Conservation (phyloP, 331 rosid species). For the Arachis monticola region DNA sequence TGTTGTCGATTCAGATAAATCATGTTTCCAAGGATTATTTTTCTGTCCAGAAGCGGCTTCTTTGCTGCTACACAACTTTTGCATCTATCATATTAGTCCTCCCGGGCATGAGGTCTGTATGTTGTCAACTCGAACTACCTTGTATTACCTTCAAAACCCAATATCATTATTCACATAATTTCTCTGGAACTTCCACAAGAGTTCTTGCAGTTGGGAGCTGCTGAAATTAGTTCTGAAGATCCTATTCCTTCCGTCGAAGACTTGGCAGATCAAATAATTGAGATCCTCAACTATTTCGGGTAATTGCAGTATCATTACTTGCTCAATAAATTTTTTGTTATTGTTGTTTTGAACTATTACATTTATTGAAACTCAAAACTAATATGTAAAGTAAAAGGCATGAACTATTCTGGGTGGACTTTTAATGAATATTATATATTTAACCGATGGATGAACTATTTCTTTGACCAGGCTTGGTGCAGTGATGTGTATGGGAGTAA, state of each 20-base stretch:
- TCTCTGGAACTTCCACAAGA: conserved; percentile 69
- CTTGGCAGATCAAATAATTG: conserved; percentile 83
- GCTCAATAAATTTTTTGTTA: neutral
- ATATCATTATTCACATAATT: conserved; percentile 57
- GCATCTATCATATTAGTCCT: conserved; percentile 93
- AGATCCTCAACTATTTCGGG: conserved; percentile 87
- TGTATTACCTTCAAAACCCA: conserved; percentile 35
- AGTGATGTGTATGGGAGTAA: conserved; percentile 99
- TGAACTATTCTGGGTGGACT: conserved; percentile 19
- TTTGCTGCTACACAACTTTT: conserved; percentile 92
- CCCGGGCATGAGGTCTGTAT: conserved; percentile 96
- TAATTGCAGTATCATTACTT: conserved; percentile 30
- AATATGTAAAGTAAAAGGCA: conserved; percentile 3
- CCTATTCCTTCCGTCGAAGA: conserved; percentile 73
- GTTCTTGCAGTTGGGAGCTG: conserved; percentile 96
- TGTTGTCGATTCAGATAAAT: conserved; percentile 64
- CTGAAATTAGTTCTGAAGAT: conserved; percentile 66
- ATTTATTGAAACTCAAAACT: conserved; percentile 18
- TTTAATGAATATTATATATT: conserved; percentile 17
- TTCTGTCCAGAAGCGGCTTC: conserved; percentile 95
- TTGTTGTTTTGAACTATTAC: neutral
- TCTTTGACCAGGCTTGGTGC: conserved; percentile 80
- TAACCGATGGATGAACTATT: conserved; percentile 36
- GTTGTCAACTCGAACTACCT: conserved; percentile 39
- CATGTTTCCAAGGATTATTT: conserved; percentile 96